Evolutionary conservation across 1,284 basidiomycete species (phyloP).

Genomic region (Butyriboletus pseudospeciosus): DNA sequence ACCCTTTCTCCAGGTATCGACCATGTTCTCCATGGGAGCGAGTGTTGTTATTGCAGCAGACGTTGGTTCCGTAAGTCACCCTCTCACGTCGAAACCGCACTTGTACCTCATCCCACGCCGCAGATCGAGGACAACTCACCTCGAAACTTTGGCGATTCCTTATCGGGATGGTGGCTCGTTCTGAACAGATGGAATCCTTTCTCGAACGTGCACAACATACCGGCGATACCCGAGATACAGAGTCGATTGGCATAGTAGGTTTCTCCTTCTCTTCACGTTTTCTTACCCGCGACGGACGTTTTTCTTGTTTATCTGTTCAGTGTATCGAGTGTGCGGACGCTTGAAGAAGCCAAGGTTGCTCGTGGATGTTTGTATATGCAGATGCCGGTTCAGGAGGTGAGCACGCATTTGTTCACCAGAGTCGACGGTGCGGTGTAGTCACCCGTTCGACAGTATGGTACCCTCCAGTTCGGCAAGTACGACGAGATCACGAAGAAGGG

Average conservation of each 20-base stretch:
- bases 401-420: slow-evolving; percentile 13
- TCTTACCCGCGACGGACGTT: not conserved
- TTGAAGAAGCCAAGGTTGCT: slow-evolving; percentile 90
- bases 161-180: slow-evolving; percentile 97
- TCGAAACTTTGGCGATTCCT: slow-evolving; percentile 88
- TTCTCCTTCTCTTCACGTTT: not conserved
- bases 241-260: slow-evolving; percentile 91
- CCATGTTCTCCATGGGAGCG: slow-evolving; percentile 92
- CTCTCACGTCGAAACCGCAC: not conserved
- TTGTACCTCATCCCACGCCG: not conserved
- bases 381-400: slow-evolving; percentile 89
- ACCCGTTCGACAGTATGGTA: slow-evolving; percentile 56
- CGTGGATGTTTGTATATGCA: slow-evolving; percentile 89
- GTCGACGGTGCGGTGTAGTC: not conserved
- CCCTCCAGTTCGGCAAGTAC: slow-evolving; percentile 74
- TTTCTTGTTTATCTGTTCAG: slow-evolving; percentile 39
- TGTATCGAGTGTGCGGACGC: slow-evolving; percentile 91
- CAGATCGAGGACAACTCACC: slow-evolving; percentile 93
- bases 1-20: slow-evolving; percentile 59
- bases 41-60: slow-evolving; percentile 93
- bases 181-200: slow-evolving; percentile 93
- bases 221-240: slow-evolving; percentile 95
- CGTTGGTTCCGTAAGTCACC: slow-evolving; percentile 74
- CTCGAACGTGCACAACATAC: slow-evolving; percentile 74
- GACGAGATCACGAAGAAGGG: slow-evolving; percentile 84